These are phyloP conservation scores for Dactylellina cionopaga DNA, from an alignment of 2,329 filamentous ascomycete species.

Conservation along the genomic window DNA sequence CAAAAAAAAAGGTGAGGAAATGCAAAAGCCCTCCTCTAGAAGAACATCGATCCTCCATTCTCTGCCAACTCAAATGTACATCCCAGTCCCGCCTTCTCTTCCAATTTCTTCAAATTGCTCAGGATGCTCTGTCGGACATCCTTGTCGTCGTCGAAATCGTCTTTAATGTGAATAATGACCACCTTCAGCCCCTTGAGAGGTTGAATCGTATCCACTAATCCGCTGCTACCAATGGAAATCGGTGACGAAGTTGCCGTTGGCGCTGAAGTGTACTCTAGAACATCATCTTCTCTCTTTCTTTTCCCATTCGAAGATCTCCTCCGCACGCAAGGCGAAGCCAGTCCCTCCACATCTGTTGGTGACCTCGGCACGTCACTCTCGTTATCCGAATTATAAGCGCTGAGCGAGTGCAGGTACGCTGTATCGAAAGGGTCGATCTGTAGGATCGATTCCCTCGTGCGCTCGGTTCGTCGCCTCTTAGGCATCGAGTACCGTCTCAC, in stretches of 20 bases:
- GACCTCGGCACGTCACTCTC: conserved; percentile 47
- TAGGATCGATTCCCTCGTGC: conserved; percentile 25
- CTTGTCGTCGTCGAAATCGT: conserved; percentile 78
- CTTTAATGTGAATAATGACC: conserved; percentile 94
- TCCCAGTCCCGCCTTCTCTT: conserved; percentile 61
- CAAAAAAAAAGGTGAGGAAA: conserved; percentile 7
- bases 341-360: conserved; percentile 40
- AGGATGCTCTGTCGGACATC: conserved; percentile 74
- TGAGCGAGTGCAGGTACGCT: conserved; percentile 9
- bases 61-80: conserved; percentile 56
- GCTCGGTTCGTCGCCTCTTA: conserved; percentile 40
- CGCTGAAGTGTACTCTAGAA: conserved; percentile 29
- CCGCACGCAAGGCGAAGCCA: conserved; percentile 4
- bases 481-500: conserved; percentile 25
- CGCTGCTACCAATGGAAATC: conserved; percentile 11
- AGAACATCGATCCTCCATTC: conserved; percentile 55
- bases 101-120: conserved; percentile 73
- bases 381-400: conserved; percentile 32
- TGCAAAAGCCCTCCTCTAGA: conserved; percentile 48
- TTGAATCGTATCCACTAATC: conserved; percentile 55
- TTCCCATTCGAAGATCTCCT: conserved; percentile 23
- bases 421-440: conserved; percentile 40
- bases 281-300: conserved; percentile 12
- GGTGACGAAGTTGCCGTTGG: conserved; percentile 7
- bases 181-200: conserved; percentile 79